A percentile compares a stretch with the other conserved stretches of the same genome.
phyloP scores from a whole-genome alignment of 805 yeast species.

The Huiozyma naganishii region DNA sequence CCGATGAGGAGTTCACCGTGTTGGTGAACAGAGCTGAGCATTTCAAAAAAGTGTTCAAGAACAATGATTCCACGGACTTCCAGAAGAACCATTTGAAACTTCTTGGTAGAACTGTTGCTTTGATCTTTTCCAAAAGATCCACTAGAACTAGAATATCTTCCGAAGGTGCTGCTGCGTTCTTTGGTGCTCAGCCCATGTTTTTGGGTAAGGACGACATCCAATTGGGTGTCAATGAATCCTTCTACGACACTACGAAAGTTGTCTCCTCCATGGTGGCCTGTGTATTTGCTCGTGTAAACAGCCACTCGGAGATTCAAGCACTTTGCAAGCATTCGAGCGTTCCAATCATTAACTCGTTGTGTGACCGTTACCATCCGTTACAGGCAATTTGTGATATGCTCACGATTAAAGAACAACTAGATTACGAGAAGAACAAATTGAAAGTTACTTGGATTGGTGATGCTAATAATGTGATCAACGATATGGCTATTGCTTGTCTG shows the following conservation, averaged over 20 bases:
- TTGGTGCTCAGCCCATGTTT: slow-evolving; percentile 95
- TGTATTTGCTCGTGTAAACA: slow-evolving; percentile 89
- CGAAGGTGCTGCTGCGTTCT: slow-evolving; percentile 87
- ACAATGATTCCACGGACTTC: slow-evolving; percentile 33
- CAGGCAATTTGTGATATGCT: slow-evolving; percentile 89
- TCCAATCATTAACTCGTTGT: slow-evolving; percentile 87
- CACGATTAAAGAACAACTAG: slow-evolving; percentile 62
- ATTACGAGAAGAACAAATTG: slow-evolving; percentile 31
- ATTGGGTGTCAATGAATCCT: slow-evolving; percentile 86
- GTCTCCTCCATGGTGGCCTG: slow-evolving; percentile 95
- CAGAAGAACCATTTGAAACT: slow-evolving; percentile 39
- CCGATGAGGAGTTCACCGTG: slow-evolving; percentile 56
- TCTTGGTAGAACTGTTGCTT: slow-evolving; percentile 70
- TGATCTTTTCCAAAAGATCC: slow-evolving; percentile 82
- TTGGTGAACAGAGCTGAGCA: slow-evolving; percentile 70
- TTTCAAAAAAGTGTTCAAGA: slow-evolving; percentile 53
- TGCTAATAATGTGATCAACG: slow-evolving; percentile 91
- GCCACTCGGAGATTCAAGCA: slow-evolving; percentile 71
- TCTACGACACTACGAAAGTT: slow-evolving; percentile 81
- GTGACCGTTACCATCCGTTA: slow-evolving; percentile 88
- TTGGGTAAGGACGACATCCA: slow-evolving; percentile 95
- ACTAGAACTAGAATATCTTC: slow-evolving; percentile 91
- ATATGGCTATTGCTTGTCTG: slow-evolving; percentile 77
- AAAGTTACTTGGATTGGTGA: slow-evolving; percentile 95
- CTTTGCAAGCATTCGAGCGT: slow-evolving; percentile 71